Evolutionary conservation across 495 filamentous ascomycete genomes (phyloP).

Genomic region (Penicillium longicatenatum): DNA sequence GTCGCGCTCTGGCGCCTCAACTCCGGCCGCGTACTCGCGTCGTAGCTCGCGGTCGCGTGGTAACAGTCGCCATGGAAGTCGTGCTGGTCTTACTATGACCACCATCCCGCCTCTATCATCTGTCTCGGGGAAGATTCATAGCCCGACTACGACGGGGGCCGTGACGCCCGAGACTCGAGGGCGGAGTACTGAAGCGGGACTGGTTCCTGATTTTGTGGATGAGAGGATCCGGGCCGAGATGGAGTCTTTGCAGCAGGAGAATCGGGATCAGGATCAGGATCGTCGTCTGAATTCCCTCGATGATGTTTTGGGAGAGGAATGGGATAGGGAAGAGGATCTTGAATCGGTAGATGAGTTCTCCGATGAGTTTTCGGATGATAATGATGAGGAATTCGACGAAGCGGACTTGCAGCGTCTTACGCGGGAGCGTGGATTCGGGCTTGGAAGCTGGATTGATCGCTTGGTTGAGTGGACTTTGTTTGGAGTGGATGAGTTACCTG

Average conservation of each 20-base stretch:
- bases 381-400: constrained; percentile 45
- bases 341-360: constrained; percentile 8
- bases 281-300: constrained; percentile 8
- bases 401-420: constrained; percentile 46
- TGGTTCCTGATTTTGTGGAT: constrained; percentile 47
- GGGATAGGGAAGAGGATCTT: constrained; percentile 12
- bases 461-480: constrained; percentile 78
- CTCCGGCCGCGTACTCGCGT: constrained; percentile 35
- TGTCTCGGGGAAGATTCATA: constrained; percentile 2
- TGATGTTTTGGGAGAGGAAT: constrained; percentile 11
- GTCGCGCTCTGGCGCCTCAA: constrained; percentile 43
- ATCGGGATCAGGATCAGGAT: constrained; percentile 5
- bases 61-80: constrained; percentile 37
- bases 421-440: constrained; percentile 61
- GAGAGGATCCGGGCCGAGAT: constrained; percentile 49
- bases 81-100: constrained; percentile 43
- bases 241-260: constrained; percentile 31
- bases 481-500: constrained; percentile 62
- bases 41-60: constrained; percentile 36
- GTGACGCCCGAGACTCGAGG: constrained; percentile 21
- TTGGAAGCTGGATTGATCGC: constrained; percentile 76
- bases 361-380: constrained; percentile 21
- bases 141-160: constrained; percentile 12
- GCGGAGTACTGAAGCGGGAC: constrained; percentile 2
- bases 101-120: constrained; percentile 15